Evolutionary conservation across 495 filamentous ascomycete species (phyloP), one percentile per base, ranked within the genome.

Genomic region (Copromyces sp.): DNA sequence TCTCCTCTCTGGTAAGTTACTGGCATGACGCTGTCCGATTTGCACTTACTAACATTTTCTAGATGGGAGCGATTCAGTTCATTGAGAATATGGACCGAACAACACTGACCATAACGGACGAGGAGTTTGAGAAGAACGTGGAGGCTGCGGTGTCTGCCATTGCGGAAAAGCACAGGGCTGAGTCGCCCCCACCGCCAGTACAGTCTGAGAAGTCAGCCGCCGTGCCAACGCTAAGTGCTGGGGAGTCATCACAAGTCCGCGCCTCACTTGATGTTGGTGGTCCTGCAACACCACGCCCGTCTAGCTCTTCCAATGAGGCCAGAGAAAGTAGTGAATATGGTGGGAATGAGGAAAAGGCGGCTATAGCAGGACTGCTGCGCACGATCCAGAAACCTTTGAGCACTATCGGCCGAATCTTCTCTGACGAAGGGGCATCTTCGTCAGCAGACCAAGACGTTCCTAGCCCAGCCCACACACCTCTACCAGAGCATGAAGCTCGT

Each of bases 341-440:
- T 39, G 82, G 80, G 59, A 89, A 87, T 32, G 88, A 92, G 47
- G 92, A 75, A 90, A 97, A 75, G 87, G 87, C 90, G 1, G 93
- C 95, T 44, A 94, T 97, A 41, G 89, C 91, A 32, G 94, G 95
- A 3, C 83, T 99, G 12, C 84, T 99, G 17, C 89, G 94, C 68
- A 94, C 94, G 1, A 98, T 99, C 70, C 94, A 98, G 80, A 90
- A 88, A 71, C 96, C 95, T 0, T 83, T 99, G 45, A 93, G 92
- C 53, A 95, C 94, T 17, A 97, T 99, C 78, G 95, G 96, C n/a
- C 90, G 94, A 70, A 98, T 99, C 42, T 98, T 99, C 83, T 93
- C 93, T 2, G 95, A 99, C 68, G 94, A 97, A 2, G 69, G 81
- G 71, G 61, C 81, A 72, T 73, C 81, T 71, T 65, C 80, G 61